A percentile compares a stretch with the other conserved stretches of the same genome.
phyloP scores from a whole-genome alignment of 2,329 filamentous ascomycete genomes.

The Huntiella abstrusa region DNA sequence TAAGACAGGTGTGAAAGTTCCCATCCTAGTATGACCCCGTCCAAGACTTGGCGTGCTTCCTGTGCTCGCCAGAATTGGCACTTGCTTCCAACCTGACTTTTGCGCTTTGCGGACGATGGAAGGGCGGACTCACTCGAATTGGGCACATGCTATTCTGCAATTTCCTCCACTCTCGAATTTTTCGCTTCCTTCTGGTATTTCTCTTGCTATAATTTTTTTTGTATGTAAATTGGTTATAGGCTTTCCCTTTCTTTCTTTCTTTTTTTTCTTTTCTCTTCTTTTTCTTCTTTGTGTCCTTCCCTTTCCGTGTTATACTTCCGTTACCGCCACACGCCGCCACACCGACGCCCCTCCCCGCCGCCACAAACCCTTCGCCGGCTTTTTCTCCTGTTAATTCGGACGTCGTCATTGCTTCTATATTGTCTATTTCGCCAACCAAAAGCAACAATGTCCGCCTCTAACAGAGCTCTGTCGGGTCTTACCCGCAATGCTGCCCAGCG shows the following conservation, averaged over 20 bases:
- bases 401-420: neutral
- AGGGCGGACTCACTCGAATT: neutral
- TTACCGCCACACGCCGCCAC: neutral
- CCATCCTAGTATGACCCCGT: too few relatives aligned
- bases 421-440: conserved; percentile 1
- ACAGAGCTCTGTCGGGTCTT: conserved; percentile 21
- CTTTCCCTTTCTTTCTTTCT: conserved; percentile 1
- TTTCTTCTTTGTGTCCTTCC: conserved; percentile 6
- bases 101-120: neutral
- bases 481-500: conserved; percentile 13
- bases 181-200: conserved; percentile 7
- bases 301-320: neutral
- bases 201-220: neutral
- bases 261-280: conserved; percentile 4
- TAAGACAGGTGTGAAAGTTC: too few relatives aligned
- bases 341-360: conserved; percentile 4
- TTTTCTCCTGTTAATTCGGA: conserved; percentile 2
- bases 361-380: conserved; percentile 1
- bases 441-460: conserved; percentile 15
- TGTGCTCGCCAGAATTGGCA: too few relatives aligned
- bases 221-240: neutral
- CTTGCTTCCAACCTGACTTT: too few relatives aligned
- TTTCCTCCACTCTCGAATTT: conserved; percentile 3
- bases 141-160: too few relatives aligned
- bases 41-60: too few relatives aligned